phyloP scores from a whole-genome alignment of 495 filamentous ascomycete species.

The Staphylotrichum longicolle region DNA sequence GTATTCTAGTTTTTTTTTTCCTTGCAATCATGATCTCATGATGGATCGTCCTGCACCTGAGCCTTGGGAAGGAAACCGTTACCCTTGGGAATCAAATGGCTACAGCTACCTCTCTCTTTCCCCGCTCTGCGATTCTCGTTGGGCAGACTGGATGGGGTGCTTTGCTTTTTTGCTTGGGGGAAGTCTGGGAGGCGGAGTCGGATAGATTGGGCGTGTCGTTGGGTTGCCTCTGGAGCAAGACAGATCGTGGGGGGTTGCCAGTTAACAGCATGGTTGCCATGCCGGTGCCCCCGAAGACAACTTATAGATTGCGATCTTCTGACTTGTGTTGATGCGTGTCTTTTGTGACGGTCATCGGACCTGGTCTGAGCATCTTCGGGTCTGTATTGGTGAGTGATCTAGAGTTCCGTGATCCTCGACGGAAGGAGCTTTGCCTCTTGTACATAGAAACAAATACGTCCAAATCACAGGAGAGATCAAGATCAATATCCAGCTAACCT shows the following conservation, averaged over 20 bases:
- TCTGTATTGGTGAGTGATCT: too few species aligned
- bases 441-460: too few species aligned
- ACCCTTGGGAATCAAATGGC: not conserved
- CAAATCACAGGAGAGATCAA: too few species aligned
- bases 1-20: constrained; percentile 22
- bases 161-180: not conserved
- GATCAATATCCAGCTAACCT: too few species aligned
- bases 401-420: too few species aligned
- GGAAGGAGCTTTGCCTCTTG: too few species aligned
- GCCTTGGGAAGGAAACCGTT: not conserved
- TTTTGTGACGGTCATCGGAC: not conserved
- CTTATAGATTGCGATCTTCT: constrained; percentile 10
- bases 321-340: not conserved
- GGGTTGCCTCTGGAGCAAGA: not conserved
- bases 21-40: constrained; percentile 8
- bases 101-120: not conserved
- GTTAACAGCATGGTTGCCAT: not conserved
- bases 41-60: not conserved
- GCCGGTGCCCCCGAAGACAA: not conserved
- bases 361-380: too few species aligned
- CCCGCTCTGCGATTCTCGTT: not conserved
- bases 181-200: not conserved
- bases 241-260: not conserved
- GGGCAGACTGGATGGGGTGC: constrained; percentile 2
- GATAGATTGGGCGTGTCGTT: not conserved